Conservation (phyloP, 1,139 yeast species). For the Debaryomyces fabryi region DNA sequence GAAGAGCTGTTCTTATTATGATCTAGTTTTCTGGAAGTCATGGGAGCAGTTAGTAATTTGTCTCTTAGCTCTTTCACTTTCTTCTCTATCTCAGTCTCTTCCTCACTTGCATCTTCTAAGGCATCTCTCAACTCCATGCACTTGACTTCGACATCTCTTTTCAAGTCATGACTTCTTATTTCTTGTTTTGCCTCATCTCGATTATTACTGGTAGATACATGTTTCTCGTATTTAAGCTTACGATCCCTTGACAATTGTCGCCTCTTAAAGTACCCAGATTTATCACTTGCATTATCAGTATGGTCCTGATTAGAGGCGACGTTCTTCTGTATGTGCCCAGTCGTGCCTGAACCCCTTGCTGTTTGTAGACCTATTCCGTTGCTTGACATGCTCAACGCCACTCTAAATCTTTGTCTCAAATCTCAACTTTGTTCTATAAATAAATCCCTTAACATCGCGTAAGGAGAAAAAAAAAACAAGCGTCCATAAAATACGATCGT, state of each 20-base stretch:
- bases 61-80: constrained; percentile 26
- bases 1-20: not conserved
- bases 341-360: constrained; percentile 73
- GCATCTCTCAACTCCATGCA: constrained; percentile 58
- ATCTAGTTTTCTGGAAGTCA: not conserved
- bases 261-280: constrained; percentile 34
- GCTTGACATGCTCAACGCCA: constrained; percentile 50
- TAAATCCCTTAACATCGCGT: not conserved
- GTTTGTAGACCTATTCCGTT: constrained; percentile 68
- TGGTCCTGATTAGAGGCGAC: constrained; percentile 27
- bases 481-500: not conserved
- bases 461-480: not conserved
- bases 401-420: not conserved
- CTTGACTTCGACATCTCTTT: constrained; percentile 53
- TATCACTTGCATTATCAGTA: constrained; percentile 22
- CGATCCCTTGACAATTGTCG: constrained; percentile 26
- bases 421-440: not conserved
- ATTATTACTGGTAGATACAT: constrained; percentile 20
- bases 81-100: constrained; percentile 28
- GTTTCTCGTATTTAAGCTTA: constrained; percentile 21
- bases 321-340: constrained; percentile 66
- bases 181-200: constrained; percentile 26
- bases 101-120: constrained; percentile 53
- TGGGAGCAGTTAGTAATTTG: constrained; percentile 18
- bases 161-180: constrained; percentile 47